Conservation (phyloP, 306 rosid genomes). For the Pterocarpus macrocarpus region DNA sequence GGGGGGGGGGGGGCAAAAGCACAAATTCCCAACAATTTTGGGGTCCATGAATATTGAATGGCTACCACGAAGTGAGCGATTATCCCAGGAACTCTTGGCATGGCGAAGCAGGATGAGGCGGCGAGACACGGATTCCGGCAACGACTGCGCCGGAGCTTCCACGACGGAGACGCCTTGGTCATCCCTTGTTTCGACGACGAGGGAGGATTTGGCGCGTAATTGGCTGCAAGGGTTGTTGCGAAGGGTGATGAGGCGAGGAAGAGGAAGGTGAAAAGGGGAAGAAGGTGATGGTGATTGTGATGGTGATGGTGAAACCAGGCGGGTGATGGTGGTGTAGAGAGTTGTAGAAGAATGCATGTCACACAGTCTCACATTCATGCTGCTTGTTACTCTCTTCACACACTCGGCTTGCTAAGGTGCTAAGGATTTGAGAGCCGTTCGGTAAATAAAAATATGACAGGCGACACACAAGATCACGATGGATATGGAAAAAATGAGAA, state of each 20-base stretch:
- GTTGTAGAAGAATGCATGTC: background rate
- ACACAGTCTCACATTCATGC: background rate
- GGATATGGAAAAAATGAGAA: too few species aligned
- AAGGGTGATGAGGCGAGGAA: background rate
- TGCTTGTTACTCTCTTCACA: background rate
- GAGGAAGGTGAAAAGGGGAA: slow-evolving; percentile 19
- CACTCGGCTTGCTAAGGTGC: too few species aligned
- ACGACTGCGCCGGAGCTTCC: slow-evolving; percentile 28
- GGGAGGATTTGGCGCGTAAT: slow-evolving; percentile 55
- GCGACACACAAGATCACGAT: too few species aligned
- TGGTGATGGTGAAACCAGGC: background rate
- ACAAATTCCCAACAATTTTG: background rate
- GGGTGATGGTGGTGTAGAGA: background rate
- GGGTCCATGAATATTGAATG: background rate
- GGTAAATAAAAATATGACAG: too few species aligned
- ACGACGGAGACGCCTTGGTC: slow-evolving; percentile 51
- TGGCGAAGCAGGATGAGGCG: slow-evolving; percentile 97
- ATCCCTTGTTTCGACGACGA: slow-evolving; percentile 63
- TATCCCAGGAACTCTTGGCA: slow-evolving; percentile 78
- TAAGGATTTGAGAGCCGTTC: too few species aligned
- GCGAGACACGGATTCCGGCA: slow-evolving; percentile 67
- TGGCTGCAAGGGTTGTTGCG: slow-evolving; percentile 56
- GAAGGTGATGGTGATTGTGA: background rate
- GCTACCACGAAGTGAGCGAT: slow-evolving; percentile 78
- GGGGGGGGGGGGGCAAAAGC: background rate